Base-by-base conservation (phyloP, 2,329 filamentous ascomycete genomes). In the Colletotrichum melonis region DNA sequence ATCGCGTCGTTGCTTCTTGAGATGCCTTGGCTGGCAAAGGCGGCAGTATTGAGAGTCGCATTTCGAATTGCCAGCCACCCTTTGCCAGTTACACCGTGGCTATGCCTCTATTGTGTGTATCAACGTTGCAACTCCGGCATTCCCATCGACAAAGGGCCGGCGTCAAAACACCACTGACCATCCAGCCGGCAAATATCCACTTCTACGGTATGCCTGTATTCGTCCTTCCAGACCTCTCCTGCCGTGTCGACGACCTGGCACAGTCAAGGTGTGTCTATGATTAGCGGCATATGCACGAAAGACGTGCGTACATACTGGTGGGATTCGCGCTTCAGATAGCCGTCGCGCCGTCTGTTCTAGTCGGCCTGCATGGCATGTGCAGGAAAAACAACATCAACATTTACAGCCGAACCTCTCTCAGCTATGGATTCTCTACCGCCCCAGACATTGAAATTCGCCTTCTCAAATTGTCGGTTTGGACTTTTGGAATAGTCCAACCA, bases 201-300 rank as follows among this genome's bases (percentile, higher is more conserved):
- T 68, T 26, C 24, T 32, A 66, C 56, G 64, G 57, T 58, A 46
- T 74, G 65, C 55, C 70, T 70, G 56, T 56, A 63, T 67, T 52
- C 30, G 62, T 70, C 49, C 38, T 69, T 66, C 62, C 57, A 62
- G 22, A 52, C 69, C 69, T 64, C 30, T 74, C 68, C 32, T 58
- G 63, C 58, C 58, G 35, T 57, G 67, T 73, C 62, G 62, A 63
- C 69, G 65, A 59, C 60, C 52, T 64, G 62, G 56, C 73, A 63
- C 70, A 52, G 42, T 73, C 65, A 72, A 67, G 69, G 65, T 69
- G 46, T 72, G 55, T 67, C 56, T 46, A 63, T 57, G 32, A 55
- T 74, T 69, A 75, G 74, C 70, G 73, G 70, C 73, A 76, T 75
- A 75, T 75, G 75, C 75, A 76, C 73, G 74, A 74, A 73, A 76